phyloP scores from a whole-genome alignment of 106 monocot genomes.

The Cymbidium sinense region DNA sequence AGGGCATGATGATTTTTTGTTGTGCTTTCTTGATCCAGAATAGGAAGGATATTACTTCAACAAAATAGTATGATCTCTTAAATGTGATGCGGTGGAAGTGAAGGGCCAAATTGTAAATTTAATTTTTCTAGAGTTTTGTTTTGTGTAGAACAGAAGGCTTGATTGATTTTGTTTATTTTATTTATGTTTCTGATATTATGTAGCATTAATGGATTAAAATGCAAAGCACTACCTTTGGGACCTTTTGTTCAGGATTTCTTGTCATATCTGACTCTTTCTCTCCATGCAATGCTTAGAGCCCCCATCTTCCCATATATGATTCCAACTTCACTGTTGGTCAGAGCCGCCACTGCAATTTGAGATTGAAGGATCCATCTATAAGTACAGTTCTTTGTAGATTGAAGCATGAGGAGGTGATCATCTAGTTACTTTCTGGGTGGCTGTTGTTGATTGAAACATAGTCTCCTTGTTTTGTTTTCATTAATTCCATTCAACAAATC shows the following conservation, averaged over 20 bases:
- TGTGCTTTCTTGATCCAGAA: neutral
- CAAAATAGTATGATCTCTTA: neutral
- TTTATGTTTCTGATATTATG: neutral
- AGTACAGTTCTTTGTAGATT: constrained; percentile 56
- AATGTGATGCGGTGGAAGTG: neutral
- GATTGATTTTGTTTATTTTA: neutral
- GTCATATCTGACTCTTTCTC: neutral
- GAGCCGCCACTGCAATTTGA: constrained; percentile 48
- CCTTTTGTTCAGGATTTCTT: neutral
- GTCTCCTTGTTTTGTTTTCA: neutral
- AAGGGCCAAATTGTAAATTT: neutral
- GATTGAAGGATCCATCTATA: constrained; percentile 42
- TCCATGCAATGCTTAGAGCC: constrained; percentile 38
- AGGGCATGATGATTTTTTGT: neutral
- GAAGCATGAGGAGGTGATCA: constrained; percentile 55
- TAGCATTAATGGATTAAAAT: too few relatives aligned
- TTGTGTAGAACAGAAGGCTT: neutral
- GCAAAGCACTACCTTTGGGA: neutral
- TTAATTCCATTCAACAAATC: neutral
- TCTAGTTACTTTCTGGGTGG: neutral
- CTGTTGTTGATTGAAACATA: constrained; percentile 1
- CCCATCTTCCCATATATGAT: constrained; percentile 44
- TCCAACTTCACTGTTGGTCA: constrained; percentile 69
- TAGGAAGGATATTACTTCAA: neutral
- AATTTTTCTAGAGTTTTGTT: neutral